Conservation (phyloP, 2,329 filamentous ascomycete species). For the Peltaster fructicola region DNA sequence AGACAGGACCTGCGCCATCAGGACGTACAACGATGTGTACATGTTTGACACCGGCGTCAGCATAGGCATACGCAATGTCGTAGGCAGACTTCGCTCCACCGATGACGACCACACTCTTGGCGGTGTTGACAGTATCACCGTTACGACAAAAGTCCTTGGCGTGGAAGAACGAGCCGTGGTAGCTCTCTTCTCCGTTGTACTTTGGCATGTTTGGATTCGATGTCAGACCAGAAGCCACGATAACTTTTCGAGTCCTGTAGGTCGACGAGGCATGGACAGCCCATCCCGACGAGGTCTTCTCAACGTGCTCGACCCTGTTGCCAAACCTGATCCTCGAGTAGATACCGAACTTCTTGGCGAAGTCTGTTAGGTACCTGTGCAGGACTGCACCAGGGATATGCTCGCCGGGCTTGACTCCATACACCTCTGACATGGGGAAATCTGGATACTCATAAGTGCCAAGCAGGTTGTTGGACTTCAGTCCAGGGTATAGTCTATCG, state of each 20-base stretch:
- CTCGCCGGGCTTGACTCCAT: constrained; percentile 31
- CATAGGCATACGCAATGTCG: constrained; percentile 44
- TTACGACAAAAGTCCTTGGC: constrained; percentile 32
- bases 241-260: constrained; percentile 28
- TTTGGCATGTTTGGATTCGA: constrained; percentile 38
- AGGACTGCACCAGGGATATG: constrained; percentile 42
- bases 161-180: constrained; percentile 40
- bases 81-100: constrained; percentile 46
- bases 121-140: constrained; percentile 20
- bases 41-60: constrained; percentile 30
- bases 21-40: constrained; percentile 42
- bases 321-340: constrained; percentile 30
- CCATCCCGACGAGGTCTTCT: constrained; percentile 18
- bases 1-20: constrained; percentile 42
- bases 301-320: constrained; percentile 32
- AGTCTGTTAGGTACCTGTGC: constrained; percentile 39
- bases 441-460: constrained; percentile 59
- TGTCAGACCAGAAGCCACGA: constrained; percentile 44
- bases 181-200: constrained; percentile 32
- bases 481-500: constrained; percentile 46
- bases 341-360: constrained; percentile 36
- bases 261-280: constrained; percentile 8
- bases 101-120: constrained; percentile 33
- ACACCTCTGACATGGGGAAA: constrained; percentile 43
- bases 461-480: constrained; percentile 58